Conservation (phyloP, 2,329 filamentous ascomycete genomes). For the Sclerotinia sclerotiorum region DNA sequence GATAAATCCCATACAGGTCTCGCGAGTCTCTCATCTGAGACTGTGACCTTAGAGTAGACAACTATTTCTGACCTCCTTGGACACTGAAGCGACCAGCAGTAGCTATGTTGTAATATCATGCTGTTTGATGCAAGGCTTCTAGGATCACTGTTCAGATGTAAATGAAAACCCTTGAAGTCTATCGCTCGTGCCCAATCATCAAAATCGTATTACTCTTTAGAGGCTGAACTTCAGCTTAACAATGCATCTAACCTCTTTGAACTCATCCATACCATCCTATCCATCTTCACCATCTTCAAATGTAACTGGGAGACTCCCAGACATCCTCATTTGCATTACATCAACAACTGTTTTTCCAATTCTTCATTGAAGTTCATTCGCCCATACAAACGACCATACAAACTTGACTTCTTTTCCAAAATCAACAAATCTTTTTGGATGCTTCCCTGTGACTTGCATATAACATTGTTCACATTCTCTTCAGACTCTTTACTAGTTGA, state of each 20-base stretch:
- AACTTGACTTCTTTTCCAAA: slow-evolving; percentile 26
- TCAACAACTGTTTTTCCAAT: neutral
- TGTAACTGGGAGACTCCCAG: neutral
- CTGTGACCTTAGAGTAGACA: neutral
- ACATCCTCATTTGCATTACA: neutral
- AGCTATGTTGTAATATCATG: neutral
- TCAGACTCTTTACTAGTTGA: slow-evolving; percentile 25
- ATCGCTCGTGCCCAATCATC: no score
- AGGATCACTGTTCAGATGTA: neutral
- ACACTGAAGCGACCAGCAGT: neutral
- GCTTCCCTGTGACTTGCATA: slow-evolving; percentile 26
- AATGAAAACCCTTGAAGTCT: neutral
- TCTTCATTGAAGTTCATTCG: slow-evolving; percentile 5
- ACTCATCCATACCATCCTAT: neutral
- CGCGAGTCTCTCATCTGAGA: neutral
- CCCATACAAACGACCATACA: slow-evolving; percentile 6
- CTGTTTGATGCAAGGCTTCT: neutral
- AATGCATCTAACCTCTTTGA: no score
- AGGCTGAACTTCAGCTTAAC: neutral
- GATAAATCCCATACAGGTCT: neutral
- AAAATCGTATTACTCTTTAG: neutral
- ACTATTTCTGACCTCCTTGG: neutral
- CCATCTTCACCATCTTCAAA: neutral
- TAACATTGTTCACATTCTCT: slow-evolving; percentile 24
- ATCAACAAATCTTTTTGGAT: slow-evolving; percentile 24